phyloP scores from a whole-genome alignment of 1,139 yeast species.

The Magnusiomyces magnusii region DNA sequence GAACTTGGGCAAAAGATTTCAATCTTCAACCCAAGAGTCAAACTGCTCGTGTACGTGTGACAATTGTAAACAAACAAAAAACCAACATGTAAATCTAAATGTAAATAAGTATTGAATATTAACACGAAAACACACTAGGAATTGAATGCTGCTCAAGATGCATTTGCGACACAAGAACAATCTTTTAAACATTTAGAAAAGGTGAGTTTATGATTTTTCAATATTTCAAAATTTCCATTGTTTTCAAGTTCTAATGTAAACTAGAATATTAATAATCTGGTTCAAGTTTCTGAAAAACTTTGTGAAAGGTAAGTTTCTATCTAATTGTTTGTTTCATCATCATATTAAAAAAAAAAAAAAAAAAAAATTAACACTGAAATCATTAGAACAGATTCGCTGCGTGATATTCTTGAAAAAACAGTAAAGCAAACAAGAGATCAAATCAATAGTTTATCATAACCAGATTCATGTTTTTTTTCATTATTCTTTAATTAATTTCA shows the following conservation, averaged over 20 bases:
- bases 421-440: not conserved
- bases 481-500: too few species aligned
- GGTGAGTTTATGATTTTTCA: too few species aligned
- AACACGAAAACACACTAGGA: not conserved
- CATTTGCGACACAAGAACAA: not conserved
- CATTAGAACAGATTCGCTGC: not conserved
- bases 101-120: not conserved
- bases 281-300: not conserved
- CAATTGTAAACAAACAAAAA: too few species aligned
- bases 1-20: not conserved
- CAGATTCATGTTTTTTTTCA: not conserved
- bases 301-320: not conserved
- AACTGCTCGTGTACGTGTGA: not conserved
- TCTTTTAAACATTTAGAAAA: not conserved
- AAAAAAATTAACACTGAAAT: too few species aligned
- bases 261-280: not conserved
- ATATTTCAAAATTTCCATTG: too few species aligned
- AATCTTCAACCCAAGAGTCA: not conserved
- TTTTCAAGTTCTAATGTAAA: not conserved
- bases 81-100: not conserved
- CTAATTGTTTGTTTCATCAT: not conserved
- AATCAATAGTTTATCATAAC: not conserved
- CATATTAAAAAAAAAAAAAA: too few species aligned
- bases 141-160: not conserved
- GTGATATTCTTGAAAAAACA: not conserved